Evolutionary conservation across 2,329 filamentous ascomycete species (phyloP).

Genomic region (Parastagonospora avenae): DNA sequence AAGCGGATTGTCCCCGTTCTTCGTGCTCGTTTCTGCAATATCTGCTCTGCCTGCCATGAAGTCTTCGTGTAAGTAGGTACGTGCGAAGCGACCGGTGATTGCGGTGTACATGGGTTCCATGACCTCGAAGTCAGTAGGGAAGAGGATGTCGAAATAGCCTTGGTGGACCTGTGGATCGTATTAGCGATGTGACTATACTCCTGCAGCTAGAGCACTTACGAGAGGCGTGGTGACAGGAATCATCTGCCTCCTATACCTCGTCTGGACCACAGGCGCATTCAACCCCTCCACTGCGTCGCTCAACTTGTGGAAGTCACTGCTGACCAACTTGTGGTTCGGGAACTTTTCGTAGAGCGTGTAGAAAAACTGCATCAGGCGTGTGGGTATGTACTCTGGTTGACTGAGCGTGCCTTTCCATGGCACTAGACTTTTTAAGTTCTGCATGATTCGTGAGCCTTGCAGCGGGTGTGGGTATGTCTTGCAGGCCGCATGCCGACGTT

Average conservation of each 20-base stretch:
- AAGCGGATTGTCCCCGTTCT: conserved; percentile 90
- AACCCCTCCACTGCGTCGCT: conserved; percentile 82
- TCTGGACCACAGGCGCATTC: conserved; percentile 96
- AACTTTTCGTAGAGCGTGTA: conserved; percentile 87
- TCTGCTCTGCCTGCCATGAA: conserved; percentile 91
- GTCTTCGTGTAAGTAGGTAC: conserved; percentile 83
- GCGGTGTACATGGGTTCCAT: conserved; percentile 92
- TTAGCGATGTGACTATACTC: conserved; percentile 1
- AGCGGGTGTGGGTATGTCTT: conserved; percentile 67
- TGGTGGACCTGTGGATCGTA: conserved; percentile 76
- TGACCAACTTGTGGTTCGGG: conserved; percentile 84
- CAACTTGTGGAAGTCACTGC: conserved; percentile 87
- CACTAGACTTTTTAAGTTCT: conserved; percentile 66
- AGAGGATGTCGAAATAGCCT: conserved; percentile 98
- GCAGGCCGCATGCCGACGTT: conserved; percentile 78
- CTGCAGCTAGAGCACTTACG: conserved; percentile 60
- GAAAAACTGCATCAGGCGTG: conserved; percentile 94
- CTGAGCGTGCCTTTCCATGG: conserved; percentile 80
- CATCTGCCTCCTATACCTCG: conserved; percentile 82
- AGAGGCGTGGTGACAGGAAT: conserved; percentile 89
- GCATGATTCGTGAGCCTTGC: conserved; percentile 58
- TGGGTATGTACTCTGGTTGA: conserved; percentile 89
- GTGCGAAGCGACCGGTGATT: conserved; percentile 88
- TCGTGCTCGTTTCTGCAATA: conserved; percentile 85
- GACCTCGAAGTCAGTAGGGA: conserved; percentile 91